Base-by-base conservation (phyloP, 2,329 filamentous ascomycete genomes). In the Xylaria sp. region DNA sequence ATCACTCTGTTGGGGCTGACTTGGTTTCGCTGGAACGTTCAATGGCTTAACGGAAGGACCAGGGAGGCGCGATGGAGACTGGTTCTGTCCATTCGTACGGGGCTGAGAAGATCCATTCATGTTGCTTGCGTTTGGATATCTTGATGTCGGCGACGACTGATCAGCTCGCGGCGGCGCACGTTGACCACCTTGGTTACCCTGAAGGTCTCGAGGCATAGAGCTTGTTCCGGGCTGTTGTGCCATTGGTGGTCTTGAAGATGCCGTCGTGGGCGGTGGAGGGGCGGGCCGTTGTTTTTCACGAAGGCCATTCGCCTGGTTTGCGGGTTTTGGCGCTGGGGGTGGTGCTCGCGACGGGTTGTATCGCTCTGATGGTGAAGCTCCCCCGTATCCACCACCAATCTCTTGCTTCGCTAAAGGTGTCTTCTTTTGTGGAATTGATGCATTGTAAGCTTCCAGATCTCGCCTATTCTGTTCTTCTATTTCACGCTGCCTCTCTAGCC, bases 361-460 rank as follows among this genome's bases (percentile, higher is more conserved):
- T 69, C 93, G 89, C 74, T 90, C 88, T 55, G 79, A 68, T 4
- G 81, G 75, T n/a, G 82, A 78, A 14, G 86, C 78, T 21, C 83
- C 74, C 53, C 84, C 82, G 69, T 85, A 84, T 47, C 88, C 91
- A 39, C 88, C 85, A 34, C 89, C 92, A 47, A 98, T 83, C 79
- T 98, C 96, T 81, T 98, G 94, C 79, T 98, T 93, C 36, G 94
- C 94, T 72, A 96, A 77, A 2, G 93, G 93, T 11, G 90, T 82
- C 78, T 93, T 93, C 71, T 87, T 90, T 83, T 97, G 92, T 36
- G 94, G 95, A 68, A 98, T 82, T 27, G 93, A 93, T 42, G 93
- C 92, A 79, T 98, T 97, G 81, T 97, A 98, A 19, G 90, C 93
- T 77, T 96, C 94, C 73, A 93, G 85, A 60, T 97, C 93, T 72